Conservation (phyloP, 1,284 basidiomycete species). For the Termitomyces sp. region DNA sequence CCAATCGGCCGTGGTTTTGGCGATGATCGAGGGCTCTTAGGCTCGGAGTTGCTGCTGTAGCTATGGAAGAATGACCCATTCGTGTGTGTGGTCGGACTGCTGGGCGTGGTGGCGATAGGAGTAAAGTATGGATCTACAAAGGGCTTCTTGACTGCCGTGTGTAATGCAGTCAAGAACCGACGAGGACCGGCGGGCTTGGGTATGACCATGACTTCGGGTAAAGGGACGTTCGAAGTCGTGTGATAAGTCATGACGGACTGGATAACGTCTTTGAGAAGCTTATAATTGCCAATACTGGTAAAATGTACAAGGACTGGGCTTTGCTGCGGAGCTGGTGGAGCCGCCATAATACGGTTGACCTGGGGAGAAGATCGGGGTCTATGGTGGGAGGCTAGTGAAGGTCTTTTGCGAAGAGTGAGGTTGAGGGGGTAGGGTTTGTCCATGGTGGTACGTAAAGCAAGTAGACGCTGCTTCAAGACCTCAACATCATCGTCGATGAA, state of each 20-base stretch:
- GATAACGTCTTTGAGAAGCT: slow-evolving; percentile 80
- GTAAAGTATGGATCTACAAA: slow-evolving; percentile 84
- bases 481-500: slow-evolving; percentile 87
- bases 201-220: slow-evolving; percentile 88
- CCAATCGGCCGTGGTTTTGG: slow-evolving; percentile 40
- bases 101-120: slow-evolving; percentile 89
- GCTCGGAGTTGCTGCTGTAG: slow-evolving; percentile 22
- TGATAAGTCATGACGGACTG: slow-evolving; percentile 59
- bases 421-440: slow-evolving; percentile 42
- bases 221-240: slow-evolving; percentile 32
- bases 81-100: slow-evolving; percentile 53
- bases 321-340: slow-evolving; percentile 29
- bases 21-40: slow-evolving; percentile 31
- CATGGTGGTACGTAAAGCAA: slow-evolving; percentile 48
- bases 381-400: slow-evolving; percentile 63
- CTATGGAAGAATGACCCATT: slow-evolving; percentile 40
- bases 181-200: slow-evolving; percentile 94
- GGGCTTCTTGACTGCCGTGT: slow-evolving; percentile 82
- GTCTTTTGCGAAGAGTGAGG: slow-evolving; percentile 59
- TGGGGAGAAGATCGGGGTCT: slow-evolving; percentile 76
- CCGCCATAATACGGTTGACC: slow-evolving; percentile 53
- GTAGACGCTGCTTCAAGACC: slow-evolving; percentile 67
- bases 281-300: slow-evolving; percentile 85
- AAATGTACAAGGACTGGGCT: slow-evolving; percentile 78
- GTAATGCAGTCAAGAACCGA: slow-evolving; percentile 82